Base-by-base conservation (phyloP, 1,284 basidiomycete genomes). In the Cryptococcus deneoformans region DNA sequence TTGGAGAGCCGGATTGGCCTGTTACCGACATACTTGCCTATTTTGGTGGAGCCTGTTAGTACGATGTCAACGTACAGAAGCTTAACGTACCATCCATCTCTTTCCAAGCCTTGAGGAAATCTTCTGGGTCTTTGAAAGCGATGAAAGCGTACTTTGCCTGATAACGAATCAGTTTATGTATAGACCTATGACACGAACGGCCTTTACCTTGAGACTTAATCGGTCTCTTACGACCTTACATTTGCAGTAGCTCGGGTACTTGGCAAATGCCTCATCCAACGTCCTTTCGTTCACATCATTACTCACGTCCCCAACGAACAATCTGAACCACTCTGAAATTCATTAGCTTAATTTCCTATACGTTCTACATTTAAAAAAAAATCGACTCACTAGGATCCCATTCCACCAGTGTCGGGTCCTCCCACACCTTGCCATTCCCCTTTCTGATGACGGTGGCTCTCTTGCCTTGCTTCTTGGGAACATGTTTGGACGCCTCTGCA, bases 101-200 rank as follows among this genome's bases (percentile, higher is more conserved):
- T 75, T 99, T 99, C 96, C 96, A 99, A 6, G 96, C 96, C 68
- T 86, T 92, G 58, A 99, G 77, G 75, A 98, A 99, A 76, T 99
- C 96, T 79, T 99, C 95, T 0, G 96, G 96, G 70, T 99, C 96
- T 56, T 91, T 92, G 77, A 99, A 99, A 0, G 92, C 90, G 39
- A 99, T 92, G 71, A 99, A 99, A 0, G 92, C 96, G 71, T 89
- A 99, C 76, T 92, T 96, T 0, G 93, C 92, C 90, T 99, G 68
- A 16, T 34, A 8, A 20, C 14, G 47, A 14, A 44, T 14, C 24
- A 50, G 37, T 37, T 42, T 10, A 11, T 16, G 46, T 20, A 12
- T 14, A 39, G 4, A 20, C 49, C 20, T 16, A 5, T 16, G 12
- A 9, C 5, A 16, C 36, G 14, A 20, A 38, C 37, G 38, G 24